Conservation (phyloP, 2,329 filamentous ascomycete species). For the Hypoxylon sp. region DNA sequence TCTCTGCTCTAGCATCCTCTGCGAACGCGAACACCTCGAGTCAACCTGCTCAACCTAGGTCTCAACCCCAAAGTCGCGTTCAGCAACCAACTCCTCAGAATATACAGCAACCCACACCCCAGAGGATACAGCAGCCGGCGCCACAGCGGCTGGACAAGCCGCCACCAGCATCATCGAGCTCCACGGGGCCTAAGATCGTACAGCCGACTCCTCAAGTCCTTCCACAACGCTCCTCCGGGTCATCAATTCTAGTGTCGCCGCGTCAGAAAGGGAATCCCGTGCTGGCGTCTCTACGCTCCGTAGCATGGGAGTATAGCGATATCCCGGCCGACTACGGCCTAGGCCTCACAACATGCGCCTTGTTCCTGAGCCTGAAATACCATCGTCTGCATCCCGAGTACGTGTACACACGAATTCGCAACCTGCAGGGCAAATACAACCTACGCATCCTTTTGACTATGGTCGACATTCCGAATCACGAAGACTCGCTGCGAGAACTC, state of each 20-base stretch:
- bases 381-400: slow-evolving; percentile 97
- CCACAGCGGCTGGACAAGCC: slow-evolving; percentile 65
- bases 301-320: slow-evolving; percentile 96
- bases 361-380: slow-evolving; percentile 96
- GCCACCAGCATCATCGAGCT: slow-evolving; percentile 53
- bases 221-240: slow-evolving; percentile 68
- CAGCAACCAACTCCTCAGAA: slow-evolving; percentile 45
- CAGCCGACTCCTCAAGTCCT: slow-evolving; percentile 92
- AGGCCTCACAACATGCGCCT: slow-evolving; percentile 84
- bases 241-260: slow-evolving; percentile 86
- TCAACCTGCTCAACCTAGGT: slow-evolving; percentile 35
- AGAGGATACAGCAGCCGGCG: slow-evolving; percentile 54
- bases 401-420: slow-evolving; percentile 90
- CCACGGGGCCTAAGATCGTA: slow-evolving; percentile 66
- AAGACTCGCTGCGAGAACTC: slow-evolving; percentile 86
- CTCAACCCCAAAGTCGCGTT: slow-evolving; percentile 41
- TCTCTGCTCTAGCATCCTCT: slow-evolving; percentile 47
- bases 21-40: slow-evolving; percentile 31
- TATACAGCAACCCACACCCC: slow-evolving; percentile 41
- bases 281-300: slow-evolving; percentile 78
- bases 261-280: slow-evolving; percentile 96
- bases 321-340: slow-evolving; percentile 95
- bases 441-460: slow-evolving; percentile 87
- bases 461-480: slow-evolving; percentile 95
- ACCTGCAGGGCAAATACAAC: slow-evolving; percentile 83